Conservation (phyloP, 148 eudicot genomes). For the Rhododendron vialii region DNA sequence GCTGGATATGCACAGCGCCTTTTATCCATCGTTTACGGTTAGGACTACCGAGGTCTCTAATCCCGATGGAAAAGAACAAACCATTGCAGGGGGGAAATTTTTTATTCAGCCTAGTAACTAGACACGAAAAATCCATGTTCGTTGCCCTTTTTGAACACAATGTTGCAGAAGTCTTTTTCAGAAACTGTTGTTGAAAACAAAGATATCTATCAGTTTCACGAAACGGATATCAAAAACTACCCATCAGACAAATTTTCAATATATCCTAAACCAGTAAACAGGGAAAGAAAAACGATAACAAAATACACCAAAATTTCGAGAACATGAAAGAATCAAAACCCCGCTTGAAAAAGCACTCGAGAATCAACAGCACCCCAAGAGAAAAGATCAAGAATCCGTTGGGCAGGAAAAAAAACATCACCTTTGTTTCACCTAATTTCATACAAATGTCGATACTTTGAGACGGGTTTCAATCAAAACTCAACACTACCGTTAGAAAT, state of each 20-base stretch:
- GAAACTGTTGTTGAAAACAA: not conserved
- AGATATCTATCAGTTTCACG: not conserved
- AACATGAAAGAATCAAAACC: not conserved
- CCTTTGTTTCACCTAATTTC: constrained; percentile 12
- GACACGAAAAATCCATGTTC: not conserved
- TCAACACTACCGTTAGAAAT: too few relatives aligned
- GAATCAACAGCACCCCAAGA: not conserved
- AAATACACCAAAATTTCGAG: not conserved
- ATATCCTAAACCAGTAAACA: not conserved
- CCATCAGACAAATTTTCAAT: not conserved
- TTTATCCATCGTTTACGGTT: not conserved
- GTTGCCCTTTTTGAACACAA: not conserved
- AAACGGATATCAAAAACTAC: not conserved
- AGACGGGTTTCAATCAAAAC: constrained; percentile 1
- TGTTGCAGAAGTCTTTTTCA: not conserved
- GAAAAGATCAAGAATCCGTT: constrained; percentile 3
- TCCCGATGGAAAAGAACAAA: not conserved
- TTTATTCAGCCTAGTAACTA: not conserved
- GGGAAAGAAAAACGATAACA: not conserved
- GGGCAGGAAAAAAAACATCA: not conserved
- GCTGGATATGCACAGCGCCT: not conserved
- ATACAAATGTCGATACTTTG: not conserved
- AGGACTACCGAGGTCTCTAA: not conserved
- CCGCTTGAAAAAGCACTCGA: not conserved
- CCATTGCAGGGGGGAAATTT: not conserved